Conservation (phyloP, 140 eudicot genomes). For the Cichorium intybus region DNA sequence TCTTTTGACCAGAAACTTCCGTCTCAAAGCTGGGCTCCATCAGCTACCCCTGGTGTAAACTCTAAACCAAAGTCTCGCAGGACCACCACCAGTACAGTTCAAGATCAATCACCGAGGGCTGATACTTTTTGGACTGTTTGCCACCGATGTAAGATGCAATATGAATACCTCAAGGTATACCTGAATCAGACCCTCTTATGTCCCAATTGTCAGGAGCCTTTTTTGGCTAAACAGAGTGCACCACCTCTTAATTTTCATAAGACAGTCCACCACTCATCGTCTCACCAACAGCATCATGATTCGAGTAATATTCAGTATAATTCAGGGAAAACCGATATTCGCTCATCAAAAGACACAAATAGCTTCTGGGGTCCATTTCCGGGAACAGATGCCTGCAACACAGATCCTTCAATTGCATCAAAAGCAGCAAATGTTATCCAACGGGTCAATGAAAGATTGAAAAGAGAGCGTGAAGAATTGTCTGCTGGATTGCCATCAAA, state of each 20-base stretch:
- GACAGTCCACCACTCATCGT: conserved; percentile 21
- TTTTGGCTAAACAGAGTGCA: conserved; percentile 68
- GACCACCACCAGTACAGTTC: conserved; percentile 16
- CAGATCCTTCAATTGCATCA: conserved; percentile 54
- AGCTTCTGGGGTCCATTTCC: conserved; percentile 22
- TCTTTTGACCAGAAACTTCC: conserved; percentile 44
- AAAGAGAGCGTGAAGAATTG: conserved; percentile 59
- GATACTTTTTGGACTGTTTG: conserved; percentile 96
- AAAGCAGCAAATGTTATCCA: conserved; percentile 60
- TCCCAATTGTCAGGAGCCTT: conserved; percentile 71
- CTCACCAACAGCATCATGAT: conserved; percentile 34
- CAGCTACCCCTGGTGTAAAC: conserved; percentile 49
- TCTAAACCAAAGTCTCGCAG: conserved; percentile 34
- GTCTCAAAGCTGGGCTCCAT: too few species aligned
- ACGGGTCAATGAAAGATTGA: conserved; percentile 52
- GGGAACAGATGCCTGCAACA: conserved; percentile 18
- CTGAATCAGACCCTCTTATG: conserved; percentile 75
- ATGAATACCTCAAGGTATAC: conserved; percentile 72
- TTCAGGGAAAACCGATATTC: too few species aligned
- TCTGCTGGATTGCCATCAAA: conserved; percentile 41
- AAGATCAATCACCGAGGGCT: conserved; percentile 8
- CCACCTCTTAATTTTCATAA: conserved; percentile 57
- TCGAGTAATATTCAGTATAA: conserved; percentile 23
- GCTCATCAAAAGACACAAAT: not conserved
- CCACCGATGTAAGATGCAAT: conserved; percentile 80